phyloP scores from a whole-genome alignment of 306 rosid species.

The Dalbergia cultrata region DNA sequence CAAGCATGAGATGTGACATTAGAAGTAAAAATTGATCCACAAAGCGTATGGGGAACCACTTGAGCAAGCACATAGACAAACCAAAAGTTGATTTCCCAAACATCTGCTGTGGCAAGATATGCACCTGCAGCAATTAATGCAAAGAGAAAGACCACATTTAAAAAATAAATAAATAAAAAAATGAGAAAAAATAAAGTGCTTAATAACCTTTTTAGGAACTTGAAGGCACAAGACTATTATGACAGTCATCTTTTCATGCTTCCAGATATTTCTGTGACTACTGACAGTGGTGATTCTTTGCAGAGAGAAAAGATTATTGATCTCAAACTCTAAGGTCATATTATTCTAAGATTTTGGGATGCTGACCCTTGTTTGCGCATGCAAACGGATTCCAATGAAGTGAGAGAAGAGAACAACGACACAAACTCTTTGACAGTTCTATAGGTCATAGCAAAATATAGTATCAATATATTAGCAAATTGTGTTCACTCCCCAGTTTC shows the following conservation, averaged over 20 bases:
- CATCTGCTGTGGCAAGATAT: conserved; percentile 90
- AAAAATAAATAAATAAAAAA: background rate
- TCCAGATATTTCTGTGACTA: conserved; percentile 40
- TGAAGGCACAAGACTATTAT: conserved; percentile 43
- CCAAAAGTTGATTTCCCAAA: conserved; percentile 96
- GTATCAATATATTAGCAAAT: conserved; percentile 30
- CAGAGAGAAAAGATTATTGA: conserved; percentile 43
- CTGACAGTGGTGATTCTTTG: conserved; percentile 42
- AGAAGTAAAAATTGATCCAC: conserved; percentile 86
- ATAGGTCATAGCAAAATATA: conserved; percentile 12
- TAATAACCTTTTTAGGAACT: conserved; percentile 51
- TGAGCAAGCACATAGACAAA: conserved; percentile 86
- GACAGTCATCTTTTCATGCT: conserved; percentile 48
- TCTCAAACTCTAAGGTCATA: conserved; percentile 32
- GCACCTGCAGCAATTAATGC: conserved; percentile 66
- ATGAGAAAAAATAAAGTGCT: background rate
- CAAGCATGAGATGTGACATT: conserved; percentile 78
- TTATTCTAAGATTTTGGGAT: conserved; percentile 54
- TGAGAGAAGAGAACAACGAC: conserved; percentile 39
- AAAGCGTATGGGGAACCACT: conserved; percentile 78
- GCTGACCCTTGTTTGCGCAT: conserved; percentile 71
- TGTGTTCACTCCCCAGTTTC: conserved; percentile 36
- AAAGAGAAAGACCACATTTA: background rate
- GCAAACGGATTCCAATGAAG: conserved; percentile 71
- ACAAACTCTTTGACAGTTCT: conserved; percentile 39